These are phyloP conservation scores for Spiromastix sp. DNA, from an alignment of 2,329 filamentous ascomycete species.

Conservation along the genomic window DNA sequence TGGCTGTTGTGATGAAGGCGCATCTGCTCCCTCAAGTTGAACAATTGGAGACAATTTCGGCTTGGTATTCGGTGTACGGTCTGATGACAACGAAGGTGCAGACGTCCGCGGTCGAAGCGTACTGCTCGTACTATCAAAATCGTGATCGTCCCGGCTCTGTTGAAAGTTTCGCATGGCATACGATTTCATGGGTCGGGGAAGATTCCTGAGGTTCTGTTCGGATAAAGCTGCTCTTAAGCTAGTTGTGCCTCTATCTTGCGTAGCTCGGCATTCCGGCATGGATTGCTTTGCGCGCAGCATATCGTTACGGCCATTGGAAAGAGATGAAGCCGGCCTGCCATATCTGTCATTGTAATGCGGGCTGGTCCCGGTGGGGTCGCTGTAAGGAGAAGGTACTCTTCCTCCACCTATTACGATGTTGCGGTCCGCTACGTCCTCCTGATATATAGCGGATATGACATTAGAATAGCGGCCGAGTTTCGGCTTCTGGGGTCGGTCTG, in stretches of 20 bases:
- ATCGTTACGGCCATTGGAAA: slow-evolving; percentile 2
- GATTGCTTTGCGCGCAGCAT: slow-evolving; percentile 8
- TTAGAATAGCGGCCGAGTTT: slow-evolving; percentile 19
- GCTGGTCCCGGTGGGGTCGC: slow-evolving; percentile 13
- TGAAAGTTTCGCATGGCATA: too few relatives aligned
- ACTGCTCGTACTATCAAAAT: too few relatives aligned
- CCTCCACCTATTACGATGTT: slow-evolving; percentile 23
- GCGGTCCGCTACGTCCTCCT: slow-evolving; percentile 33
- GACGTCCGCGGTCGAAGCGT: too few relatives aligned
- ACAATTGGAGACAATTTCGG: too few relatives aligned
- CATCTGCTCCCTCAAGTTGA: too few relatives aligned
- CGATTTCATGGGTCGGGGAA: neutral
- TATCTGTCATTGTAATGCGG: slow-evolving; percentile 6
- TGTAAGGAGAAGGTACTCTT: slow-evolving; percentile 15
- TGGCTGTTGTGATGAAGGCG: too few relatives aligned
- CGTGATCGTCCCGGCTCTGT: too few relatives aligned
- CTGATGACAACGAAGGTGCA: too few relatives aligned
- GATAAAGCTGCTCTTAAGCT: slow-evolving; percentile 11
- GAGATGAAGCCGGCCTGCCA: neutral
- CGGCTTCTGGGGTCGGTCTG: slow-evolving; percentile 12
- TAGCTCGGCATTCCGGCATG: neutral
- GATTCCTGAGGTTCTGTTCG: slow-evolving; percentile 15
- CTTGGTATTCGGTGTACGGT: too few relatives aligned
- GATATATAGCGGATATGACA: slow-evolving; percentile 26
- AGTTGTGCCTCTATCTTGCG: neutral